Conservation (phyloP, 257 asterid species). For the Jaltomata sinuosa region DNA sequence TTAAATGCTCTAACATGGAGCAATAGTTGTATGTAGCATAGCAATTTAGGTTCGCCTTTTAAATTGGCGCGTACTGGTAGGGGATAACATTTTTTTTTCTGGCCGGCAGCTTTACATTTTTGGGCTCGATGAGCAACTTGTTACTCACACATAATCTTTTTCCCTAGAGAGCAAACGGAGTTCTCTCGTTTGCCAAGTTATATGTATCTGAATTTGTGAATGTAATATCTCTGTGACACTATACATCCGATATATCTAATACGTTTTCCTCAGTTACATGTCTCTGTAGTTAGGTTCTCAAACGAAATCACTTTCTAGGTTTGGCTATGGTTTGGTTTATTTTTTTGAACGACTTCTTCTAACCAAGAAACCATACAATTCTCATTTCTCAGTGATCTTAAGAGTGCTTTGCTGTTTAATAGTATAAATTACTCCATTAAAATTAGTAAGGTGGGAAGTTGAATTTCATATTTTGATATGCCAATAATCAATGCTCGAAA, state of each 20-base stretch:
- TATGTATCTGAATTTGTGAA: not conserved
- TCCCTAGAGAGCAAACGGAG: not conserved
- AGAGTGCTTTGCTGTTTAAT: not conserved
- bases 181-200: not conserved
- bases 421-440: not conserved
- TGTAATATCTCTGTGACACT: not conserved
- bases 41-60: not conserved
- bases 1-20: constrained; percentile 3
- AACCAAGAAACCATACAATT: not conserved
- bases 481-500: not conserved
- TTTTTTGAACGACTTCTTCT: not conserved
- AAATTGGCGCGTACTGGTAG: not conserved
- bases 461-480: not conserved
- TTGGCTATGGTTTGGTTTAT: not conserved
- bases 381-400: not conserved
- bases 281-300: not conserved
- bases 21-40: not conserved
- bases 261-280: not conserved
- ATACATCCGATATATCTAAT: not conserved
- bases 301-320: not conserved
- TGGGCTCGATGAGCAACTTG: not conserved
- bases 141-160: not conserved
- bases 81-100: not conserved
- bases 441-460: not conserved
- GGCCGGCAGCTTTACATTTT: not conserved